phyloP scores from a whole-genome alignment of 2,329 filamentous ascomycete species.

The Xylaria multiplex region DNA sequence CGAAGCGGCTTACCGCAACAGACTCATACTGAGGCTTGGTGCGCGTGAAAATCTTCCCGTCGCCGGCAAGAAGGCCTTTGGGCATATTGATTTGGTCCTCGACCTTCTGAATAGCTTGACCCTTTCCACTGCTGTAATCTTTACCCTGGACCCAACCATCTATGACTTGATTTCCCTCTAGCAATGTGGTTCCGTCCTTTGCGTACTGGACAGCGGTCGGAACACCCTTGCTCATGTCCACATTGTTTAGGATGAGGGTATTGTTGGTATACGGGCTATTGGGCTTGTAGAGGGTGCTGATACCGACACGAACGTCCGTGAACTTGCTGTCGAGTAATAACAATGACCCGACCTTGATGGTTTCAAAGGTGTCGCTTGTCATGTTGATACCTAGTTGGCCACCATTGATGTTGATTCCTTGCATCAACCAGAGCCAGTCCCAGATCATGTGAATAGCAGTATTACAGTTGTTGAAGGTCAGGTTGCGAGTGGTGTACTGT shows the following conservation, averaged over 20 bases:
- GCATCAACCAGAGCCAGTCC: slow-evolving; percentile 89
- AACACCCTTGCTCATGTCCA: slow-evolving; percentile 78
- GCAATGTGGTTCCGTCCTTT: slow-evolving; percentile 66
- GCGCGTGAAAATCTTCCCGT: slow-evolving; percentile 80
- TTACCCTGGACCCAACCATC: slow-evolving; percentile 83
- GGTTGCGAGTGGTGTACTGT: slow-evolving; percentile 86
- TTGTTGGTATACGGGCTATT: slow-evolving; percentile 75
- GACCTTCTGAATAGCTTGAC: slow-evolving; percentile 68
- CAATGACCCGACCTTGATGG: slow-evolving; percentile 85
- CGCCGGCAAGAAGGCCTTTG: slow-evolving; percentile 64
- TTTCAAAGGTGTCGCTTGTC: slow-evolving; percentile 68
- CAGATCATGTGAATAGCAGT: slow-evolving; percentile 91
- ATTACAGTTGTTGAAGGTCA: slow-evolving; percentile 83
- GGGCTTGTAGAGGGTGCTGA: slow-evolving; percentile 78
- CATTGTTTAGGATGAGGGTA: slow-evolving; percentile 87
- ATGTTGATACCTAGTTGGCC: slow-evolving; percentile 83
- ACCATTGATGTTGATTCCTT: slow-evolving; percentile 78
- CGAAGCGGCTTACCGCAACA: slow-evolving; percentile 73
- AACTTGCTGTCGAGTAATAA: slow-evolving; percentile 84
- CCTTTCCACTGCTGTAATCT: slow-evolving; percentile 65
- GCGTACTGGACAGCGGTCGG: slow-evolving; percentile 71
- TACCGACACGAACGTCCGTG: slow-evolving; percentile 77
- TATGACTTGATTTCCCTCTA: slow-evolving; percentile 76
- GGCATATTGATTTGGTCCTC: slow-evolving; percentile 71
- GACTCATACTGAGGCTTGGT: slow-evolving; percentile 89